Evolutionary conservation across 345 rosid genomes (phyloP), one percentile per base, ranked within the genome.

Genomic region (Ailanthus altissimus): DNA sequence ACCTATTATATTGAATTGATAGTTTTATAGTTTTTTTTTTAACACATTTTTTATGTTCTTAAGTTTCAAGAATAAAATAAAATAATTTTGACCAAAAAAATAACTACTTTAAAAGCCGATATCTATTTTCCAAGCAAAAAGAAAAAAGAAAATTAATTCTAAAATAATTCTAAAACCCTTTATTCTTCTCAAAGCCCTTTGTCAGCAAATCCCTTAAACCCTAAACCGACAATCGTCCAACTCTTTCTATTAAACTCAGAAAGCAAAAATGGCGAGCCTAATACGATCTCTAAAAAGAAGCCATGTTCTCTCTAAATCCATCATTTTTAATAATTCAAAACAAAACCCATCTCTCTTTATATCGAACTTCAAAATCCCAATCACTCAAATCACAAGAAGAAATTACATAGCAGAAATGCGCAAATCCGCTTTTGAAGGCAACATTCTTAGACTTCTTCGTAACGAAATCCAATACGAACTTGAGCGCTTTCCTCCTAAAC

Each of bases 391-490:
- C 81, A 50, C 89, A 47, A 83, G 2, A 62, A 62, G 92, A 80
- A 83, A 71, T 78, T 93, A 88, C 83, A 78, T 86, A 0, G 83
- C 97, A 12, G 94, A 89, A 47, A 90, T 87, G 97, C 96, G 92
- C 74, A 90, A 90, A 69, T 83, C 94, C n/a, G 98, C 99, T 21
- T 87, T 92, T 62, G 82, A 92, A 56, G 88, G 84, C 23, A 85
- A 85, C 85, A 84, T 95, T 75, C 81, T 84, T 80, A 70, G 98
- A 64, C 79, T 85, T 8, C 80, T 91, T 40, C 90, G 97, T 11
- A 78, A 84, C 23, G 98, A 95, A 70, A 90, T 92, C 32, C 90
- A 89, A 14, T 90, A 82, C 77, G 98, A 93, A 82, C 85, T 89
- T 76, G 89, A 93, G 6, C 86, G 65, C 60, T 75, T 74, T 8